Evolutionary conservation across 345 rosid species (phyloP).

Genomic region (Salix koriyanagi): DNA sequence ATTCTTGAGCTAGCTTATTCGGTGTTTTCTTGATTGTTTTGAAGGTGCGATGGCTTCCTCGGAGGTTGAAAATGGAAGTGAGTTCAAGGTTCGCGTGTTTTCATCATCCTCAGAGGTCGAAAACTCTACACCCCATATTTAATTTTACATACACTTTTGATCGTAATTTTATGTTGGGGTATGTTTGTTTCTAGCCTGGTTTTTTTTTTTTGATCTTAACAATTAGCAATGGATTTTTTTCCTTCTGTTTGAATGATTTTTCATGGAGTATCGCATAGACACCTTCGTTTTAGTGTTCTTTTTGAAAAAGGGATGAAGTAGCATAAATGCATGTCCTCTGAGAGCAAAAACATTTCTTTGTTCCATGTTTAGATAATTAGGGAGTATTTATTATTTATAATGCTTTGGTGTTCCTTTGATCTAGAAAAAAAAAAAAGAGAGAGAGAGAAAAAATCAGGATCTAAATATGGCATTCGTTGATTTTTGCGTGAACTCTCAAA

Average conservation of each 20-base stretch:
- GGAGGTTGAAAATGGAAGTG: slow-evolving; percentile 35
- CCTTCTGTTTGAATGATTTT: background rate
- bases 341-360: too few relatives aligned
- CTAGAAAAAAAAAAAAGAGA: too few relatives aligned
- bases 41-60: slow-evolving; percentile 19
- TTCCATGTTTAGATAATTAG: too few relatives aligned
- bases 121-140: background rate
- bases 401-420: too few relatives aligned
- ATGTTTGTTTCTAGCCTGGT: background rate
- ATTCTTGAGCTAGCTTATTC: slow-evolving; percentile 13
- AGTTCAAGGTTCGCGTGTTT: slow-evolving; percentile 50
- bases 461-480: background rate
- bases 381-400: too few relatives aligned
- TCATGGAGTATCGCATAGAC: too few relatives aligned
- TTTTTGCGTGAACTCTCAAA: background rate
- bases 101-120: slow-evolving; percentile 60
- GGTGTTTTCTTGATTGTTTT: slow-evolving; percentile 1
- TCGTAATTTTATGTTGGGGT: background rate
- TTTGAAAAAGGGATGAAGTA: too few relatives aligned
- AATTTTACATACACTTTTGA: background rate
- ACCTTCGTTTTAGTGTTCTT: too few relatives aligned
- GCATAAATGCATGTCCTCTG: too few relatives aligned
- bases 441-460: too few relatives aligned
- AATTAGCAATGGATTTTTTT: background rate
- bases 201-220: background rate